Percentiles rank a stretch among this genome's conserved stretches.
phyloP scores from a whole-genome alignment of 331 rosid genomes.

The Malus hybrid region DNA sequence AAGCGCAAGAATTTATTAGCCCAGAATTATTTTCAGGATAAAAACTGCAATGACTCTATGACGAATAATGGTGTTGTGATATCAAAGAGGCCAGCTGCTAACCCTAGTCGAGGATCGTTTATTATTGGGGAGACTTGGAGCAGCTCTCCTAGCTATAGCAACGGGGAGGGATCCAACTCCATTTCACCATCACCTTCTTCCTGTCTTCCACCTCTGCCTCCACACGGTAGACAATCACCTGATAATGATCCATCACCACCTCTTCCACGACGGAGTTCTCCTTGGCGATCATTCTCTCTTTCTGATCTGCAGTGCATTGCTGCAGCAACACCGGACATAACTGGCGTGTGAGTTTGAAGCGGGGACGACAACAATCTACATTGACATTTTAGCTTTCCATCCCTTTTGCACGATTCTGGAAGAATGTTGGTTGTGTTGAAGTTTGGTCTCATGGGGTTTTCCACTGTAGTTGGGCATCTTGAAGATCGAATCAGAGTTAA shows the following conservation, averaged over 20 bases:
- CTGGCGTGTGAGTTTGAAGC: constrained; percentile 43
- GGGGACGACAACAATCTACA: constrained; percentile 23
- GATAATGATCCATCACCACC: constrained; percentile 25
- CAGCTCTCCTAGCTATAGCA: background rate
- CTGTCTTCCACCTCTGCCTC: constrained; percentile 66
- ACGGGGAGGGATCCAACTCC: constrained; percentile 29
- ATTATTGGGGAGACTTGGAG: constrained; percentile 15
- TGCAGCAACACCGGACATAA: constrained; percentile 28
- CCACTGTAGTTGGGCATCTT: background rate
- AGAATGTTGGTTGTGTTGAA: constrained; percentile 11
- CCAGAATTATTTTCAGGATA: constrained; percentile 16
- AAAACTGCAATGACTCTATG: constrained; percentile 19
- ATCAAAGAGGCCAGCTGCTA: constrained; percentile 38
- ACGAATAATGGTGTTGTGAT: background rate
- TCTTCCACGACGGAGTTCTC: constrained; percentile 25
- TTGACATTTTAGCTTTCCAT: constrained; percentile 17
- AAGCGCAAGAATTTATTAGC: constrained; percentile 61
- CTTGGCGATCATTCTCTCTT: constrained; percentile 59
- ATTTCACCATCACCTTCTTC: constrained; percentile 37
- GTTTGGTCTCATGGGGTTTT: constrained; percentile 19
- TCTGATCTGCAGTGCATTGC: constrained; percentile 53
- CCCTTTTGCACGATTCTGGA: constrained; percentile 1
- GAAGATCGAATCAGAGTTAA: too few species aligned
- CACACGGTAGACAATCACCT: constrained; percentile 33
- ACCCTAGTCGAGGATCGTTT: constrained; percentile 22